Evolutionary conservation across 2,329 filamentous ascomycete species (phyloP), one percentile per base, ranked within the genome.

Genomic region (Falciphora oryzae): DNA sequence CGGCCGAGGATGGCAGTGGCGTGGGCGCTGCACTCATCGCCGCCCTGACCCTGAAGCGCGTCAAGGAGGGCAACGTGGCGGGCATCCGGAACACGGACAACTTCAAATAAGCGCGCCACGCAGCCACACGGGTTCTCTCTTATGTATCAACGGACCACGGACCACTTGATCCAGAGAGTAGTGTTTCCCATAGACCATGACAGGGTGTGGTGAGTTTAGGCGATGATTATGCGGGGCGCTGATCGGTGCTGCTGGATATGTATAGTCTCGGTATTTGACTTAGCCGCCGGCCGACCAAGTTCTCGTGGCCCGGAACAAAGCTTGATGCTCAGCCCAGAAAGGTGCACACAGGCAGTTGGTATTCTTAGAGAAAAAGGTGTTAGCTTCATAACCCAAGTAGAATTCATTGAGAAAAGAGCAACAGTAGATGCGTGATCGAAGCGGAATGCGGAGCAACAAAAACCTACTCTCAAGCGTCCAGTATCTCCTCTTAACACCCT

Each of bases 1-100:
- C 93, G 60, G 93, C 95, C 67, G 95, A 99, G 79, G 95, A 99
- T 75, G 95, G 95, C 69, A 94, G 90, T 69, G 95, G 94, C 85
- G 95, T 98, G n/a, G 94, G 94, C 70, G 95, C 94, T 59, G 95
- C 95, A 5, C 80, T 99, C 67, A 98, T 99, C 81, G 95, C 95
- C 10, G 87, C 87, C 16, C 73, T 89, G 73, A 89, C 87, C 18
- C 76, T 89, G 68, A 85, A 89, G 82, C 78, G 87, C 63, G 85
- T 88, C 67, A 80, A 85, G 73, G 80, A 82, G 62, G 87, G 87
- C 63, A 89, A 88, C 71, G 67, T 87, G 74, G 81, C 85, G 18
- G 87, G 87, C 72, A 86, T 89, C 67, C 75, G 88, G 71, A 84
- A 88, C 73, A 85, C 84, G 1, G 86, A 89, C 75, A 86, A 88